phyloP scores from a whole-genome alignment of 2,329 filamentous ascomycete species.

The Aspergillus sojae region DNA sequence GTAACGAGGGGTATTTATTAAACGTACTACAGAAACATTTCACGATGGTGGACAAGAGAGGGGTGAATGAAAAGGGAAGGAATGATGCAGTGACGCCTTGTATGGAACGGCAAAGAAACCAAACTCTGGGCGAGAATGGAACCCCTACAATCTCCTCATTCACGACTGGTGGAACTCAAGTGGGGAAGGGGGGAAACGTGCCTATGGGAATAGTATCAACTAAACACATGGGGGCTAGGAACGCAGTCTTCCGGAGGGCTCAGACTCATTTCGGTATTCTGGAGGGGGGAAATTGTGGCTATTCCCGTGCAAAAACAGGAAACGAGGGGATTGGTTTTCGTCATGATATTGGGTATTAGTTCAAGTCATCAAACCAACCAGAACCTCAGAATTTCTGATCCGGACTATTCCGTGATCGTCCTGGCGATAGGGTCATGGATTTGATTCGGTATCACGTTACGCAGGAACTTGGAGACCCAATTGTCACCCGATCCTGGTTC shows the following conservation, averaged over 20 bases:
- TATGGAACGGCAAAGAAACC: slow-evolving; percentile 1
- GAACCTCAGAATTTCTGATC: neutral
- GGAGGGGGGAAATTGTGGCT: neutral
- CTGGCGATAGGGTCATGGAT: neutral
- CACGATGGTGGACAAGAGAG: neutral
- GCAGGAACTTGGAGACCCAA: neutral
- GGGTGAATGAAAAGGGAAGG: slow-evolving; percentile 8
- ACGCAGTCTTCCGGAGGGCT: slow-evolving; percentile 5
- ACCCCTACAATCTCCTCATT: neutral
- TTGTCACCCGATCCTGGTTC: slow-evolving; percentile 2
- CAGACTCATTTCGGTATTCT: neutral
- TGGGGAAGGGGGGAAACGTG: neutral
- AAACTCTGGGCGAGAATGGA: slow-evolving; percentile 2
- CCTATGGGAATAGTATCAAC: slow-evolving; percentile 1
- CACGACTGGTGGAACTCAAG: neutral
- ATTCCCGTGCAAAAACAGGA: neutral
- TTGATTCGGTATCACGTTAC: neutral
- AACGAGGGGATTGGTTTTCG: neutral
- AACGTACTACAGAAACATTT: slow-evolving; percentile 14
- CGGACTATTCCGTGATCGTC: slow-evolving; percentile 2
- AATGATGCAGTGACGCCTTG: slow-evolving; percentile 3
- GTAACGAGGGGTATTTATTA: slow-evolving; percentile 16
- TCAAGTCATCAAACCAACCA: neutral
- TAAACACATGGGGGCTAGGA: neutral
- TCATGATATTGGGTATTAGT: neutral